These are phyloP conservation scores for Vigna angularis DNA, from an alignment of 306 rosid species.

Conservation along the genomic window DNA sequence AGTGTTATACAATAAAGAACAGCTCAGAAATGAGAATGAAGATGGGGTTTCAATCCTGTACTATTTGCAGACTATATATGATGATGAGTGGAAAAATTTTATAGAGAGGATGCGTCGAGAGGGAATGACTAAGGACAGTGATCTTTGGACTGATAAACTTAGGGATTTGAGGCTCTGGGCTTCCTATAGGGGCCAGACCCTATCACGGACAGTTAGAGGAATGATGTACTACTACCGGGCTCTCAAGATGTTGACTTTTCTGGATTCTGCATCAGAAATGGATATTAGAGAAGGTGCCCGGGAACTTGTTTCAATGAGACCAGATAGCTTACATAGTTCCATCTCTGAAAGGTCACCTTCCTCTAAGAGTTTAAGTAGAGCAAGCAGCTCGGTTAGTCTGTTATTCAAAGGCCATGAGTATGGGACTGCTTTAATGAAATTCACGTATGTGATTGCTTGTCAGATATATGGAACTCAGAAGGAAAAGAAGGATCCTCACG, in stretches of 20 bases:
- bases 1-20: constrained; percentile 78
- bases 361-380: constrained; percentile 68
- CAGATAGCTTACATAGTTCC: constrained; percentile 55
- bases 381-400: constrained; percentile 64
- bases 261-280: constrained; percentile 96
- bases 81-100: constrained; percentile 95
- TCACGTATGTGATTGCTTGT: constrained; percentile 92
- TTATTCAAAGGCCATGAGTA: constrained; percentile 92
- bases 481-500: constrained; percentile 63
- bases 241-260: constrained; percentile 90
- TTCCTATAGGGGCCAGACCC: constrained; percentile 92
- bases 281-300: constrained; percentile 91
- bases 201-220: constrained; percentile 93
- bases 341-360: constrained; percentile 57
- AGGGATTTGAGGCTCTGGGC: constrained; percentile 98
- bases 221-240: constrained; percentile 98
- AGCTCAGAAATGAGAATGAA: constrained; percentile 88
- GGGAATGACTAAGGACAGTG: constrained; percentile 75
- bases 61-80: constrained; percentile 88
- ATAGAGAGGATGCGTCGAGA: constrained; percentile 91
- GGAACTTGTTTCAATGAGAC: constrained; percentile 78
- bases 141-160: constrained; percentile 78
- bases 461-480: constrained; percentile 95
- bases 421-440: constrained; percentile 95
- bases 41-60: constrained; percentile 86